Conservation (phyloP, 106 monocot species). For the Dioscorea dumetorum region DNA sequence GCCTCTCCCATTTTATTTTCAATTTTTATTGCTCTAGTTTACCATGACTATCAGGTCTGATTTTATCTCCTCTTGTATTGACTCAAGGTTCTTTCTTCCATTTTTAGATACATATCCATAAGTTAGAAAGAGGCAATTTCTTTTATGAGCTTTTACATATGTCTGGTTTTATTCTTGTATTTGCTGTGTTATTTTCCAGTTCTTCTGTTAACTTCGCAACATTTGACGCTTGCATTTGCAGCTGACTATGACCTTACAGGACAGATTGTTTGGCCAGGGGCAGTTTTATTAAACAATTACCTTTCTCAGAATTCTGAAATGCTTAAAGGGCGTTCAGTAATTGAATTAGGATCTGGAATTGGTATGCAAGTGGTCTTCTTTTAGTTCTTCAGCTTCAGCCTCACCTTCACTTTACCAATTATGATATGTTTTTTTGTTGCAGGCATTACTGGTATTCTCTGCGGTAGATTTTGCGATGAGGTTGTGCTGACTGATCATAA, state of each 20-base stretch:
- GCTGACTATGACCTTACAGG: conserved; percentile 97
- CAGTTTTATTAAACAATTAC: conserved; percentile 79
- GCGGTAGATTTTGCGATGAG: conserved; percentile 73
- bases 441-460: conserved; percentile 94
- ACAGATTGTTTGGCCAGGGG: conserved; percentile 97
- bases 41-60: too few species aligned
- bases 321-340: conserved; percentile 55
- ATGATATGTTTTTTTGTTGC: conserved; percentile 8
- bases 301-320: conserved; percentile 57
- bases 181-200: too few species aligned
- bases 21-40: too few species aligned
- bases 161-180: too few species aligned
- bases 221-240: conserved; percentile 12
- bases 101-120: too few species aligned
- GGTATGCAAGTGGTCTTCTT: conserved; percentile 30
- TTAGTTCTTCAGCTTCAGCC: neutral
- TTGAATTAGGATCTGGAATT: conserved; percentile 93
- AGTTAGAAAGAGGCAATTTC: too few species aligned
- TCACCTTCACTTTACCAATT: neutral
- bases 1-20: too few species aligned
- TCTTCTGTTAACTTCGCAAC: too few species aligned
- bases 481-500: conserved; percentile 91
- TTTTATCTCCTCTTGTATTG: too few species aligned
- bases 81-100: too few species aligned
- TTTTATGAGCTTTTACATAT: too few species aligned